These are phyloP conservation scores for Monosporascus sp. DNA, from an alignment of 2,329 filamentous ascomycete species.

Conservation along the genomic window DNA sequence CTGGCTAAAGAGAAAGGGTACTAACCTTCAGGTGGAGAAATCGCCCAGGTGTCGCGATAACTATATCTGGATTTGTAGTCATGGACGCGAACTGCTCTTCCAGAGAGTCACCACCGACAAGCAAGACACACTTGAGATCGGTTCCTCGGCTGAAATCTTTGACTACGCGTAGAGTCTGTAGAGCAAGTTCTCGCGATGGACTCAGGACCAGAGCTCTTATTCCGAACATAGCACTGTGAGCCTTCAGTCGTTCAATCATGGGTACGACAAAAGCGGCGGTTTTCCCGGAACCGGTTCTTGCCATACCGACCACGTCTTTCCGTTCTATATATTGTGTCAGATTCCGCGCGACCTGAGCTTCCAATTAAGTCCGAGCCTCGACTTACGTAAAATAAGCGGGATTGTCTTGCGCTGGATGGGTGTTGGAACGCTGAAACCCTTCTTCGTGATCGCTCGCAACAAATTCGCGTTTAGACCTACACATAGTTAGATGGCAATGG, in stretches of 20 bases:
- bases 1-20: no score
- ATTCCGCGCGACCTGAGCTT: not conserved
- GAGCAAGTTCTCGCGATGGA: slow-evolving; percentile 85
- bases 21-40: slow-evolving; percentile 83
- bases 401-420: slow-evolving; percentile 98
- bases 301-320: slow-evolving; percentile 98
- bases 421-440: slow-evolving; percentile 93
- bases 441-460: slow-evolving; percentile 84
- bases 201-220: slow-evolving; percentile 83
- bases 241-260: slow-evolving; percentile 91
- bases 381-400: slow-evolving; percentile 56
- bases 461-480: slow-evolving; percentile 71
- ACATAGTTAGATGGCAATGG: slow-evolving; percentile 6
- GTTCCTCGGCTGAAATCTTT: slow-evolving; percentile 90
- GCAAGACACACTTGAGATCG: slow-evolving; percentile 77
- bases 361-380: not conserved
- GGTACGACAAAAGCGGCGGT: slow-evolving; percentile 97
- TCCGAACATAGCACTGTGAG: slow-evolving; percentile 81
- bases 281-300: slow-evolving; percentile 96
- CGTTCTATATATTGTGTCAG: slow-evolving; percentile 52
- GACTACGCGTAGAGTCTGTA: slow-evolving; percentile 93
- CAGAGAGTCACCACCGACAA: slow-evolving; percentile 77
- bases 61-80: slow-evolving; percentile 91
- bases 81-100: slow-evolving; percentile 94
- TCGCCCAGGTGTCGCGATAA: slow-evolving; percentile 93